These are phyloP conservation scores for Hypoxylon perforatum DNA, from an alignment of 495 filamentous ascomycete species.

Conservation along the genomic window DNA sequence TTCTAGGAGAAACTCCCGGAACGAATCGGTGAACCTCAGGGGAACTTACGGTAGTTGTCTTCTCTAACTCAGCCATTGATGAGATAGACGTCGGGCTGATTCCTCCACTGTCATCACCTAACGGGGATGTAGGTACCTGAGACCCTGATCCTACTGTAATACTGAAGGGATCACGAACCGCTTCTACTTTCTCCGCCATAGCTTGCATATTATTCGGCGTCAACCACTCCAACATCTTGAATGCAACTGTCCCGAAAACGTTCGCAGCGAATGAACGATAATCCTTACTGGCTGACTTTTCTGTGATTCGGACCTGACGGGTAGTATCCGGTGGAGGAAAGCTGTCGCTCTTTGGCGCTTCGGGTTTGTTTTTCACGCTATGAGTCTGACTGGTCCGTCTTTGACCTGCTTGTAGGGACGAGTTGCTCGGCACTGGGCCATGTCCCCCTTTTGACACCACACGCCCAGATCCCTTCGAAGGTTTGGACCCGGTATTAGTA, in stretches of 20 bases:
- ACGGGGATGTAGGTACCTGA: slow-evolving; percentile 11
- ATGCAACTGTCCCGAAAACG: slow-evolving; percentile 78
- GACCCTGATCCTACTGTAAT: slow-evolving; percentile 10
- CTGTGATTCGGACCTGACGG: slow-evolving; percentile 44
- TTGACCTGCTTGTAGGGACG: slow-evolving; percentile 18
- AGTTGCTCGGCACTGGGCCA: not conserved
- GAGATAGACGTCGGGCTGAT: slow-evolving; percentile 12
- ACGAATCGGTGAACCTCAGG: slow-evolving; percentile 10
- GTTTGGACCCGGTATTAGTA: slow-evolving; percentile 4
- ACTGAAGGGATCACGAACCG: slow-evolving; percentile 8
- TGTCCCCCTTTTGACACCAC: slow-evolving; percentile 17
- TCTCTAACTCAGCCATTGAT: slow-evolving; percentile 15
- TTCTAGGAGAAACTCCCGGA: slow-evolving; percentile 7
- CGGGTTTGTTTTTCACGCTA: slow-evolving; percentile 24
- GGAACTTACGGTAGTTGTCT: not conserved
- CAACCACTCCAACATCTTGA: slow-evolving; percentile 85
- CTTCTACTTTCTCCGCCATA: slow-evolving; percentile 48
- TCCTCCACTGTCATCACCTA: slow-evolving; percentile 11
- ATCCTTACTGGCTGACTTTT: slow-evolving; percentile 71
- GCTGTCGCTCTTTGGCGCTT: slow-evolving; percentile 18
- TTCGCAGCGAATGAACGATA: slow-evolving; percentile 87
- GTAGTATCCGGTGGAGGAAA: slow-evolving; percentile 6
- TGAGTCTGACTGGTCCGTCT: slow-evolving; percentile 30
- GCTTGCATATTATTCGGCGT: slow-evolving; percentile 63
- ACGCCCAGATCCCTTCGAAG: slow-evolving; percentile 16